Base-by-base conservation (phyloP, 164 flowering plant genomes). In the Stephania cephalantha region DNA sequence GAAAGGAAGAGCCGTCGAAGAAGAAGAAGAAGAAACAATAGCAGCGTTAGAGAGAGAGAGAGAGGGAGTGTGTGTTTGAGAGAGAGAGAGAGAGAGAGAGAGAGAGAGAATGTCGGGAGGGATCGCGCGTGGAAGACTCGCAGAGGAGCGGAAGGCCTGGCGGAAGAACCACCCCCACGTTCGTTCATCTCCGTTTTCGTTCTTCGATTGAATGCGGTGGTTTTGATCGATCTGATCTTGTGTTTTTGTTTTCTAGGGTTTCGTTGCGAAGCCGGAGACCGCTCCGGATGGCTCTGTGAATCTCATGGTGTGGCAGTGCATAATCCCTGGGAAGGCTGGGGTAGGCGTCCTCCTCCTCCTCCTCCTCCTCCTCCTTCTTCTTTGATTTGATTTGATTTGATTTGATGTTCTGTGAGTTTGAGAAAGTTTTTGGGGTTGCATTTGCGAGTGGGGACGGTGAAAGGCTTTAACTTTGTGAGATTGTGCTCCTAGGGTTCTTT, bases 121-220 rank as follows among this genome's bases (percentile, higher is more conserved):
- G 17, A 88, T 91, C 9, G 94, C 94, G 25, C 89, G 92, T 5
- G 91, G 94, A 7, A 90, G 97, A 68, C 88, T 90, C 7, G 81
- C 92, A 0, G 97, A 90, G 79, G 97, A 91, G 80, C 86, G 93
- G 44, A 91, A 91, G 77, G 80, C 94, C 1, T 90, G 97, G 97
- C 87, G 97, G 8, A 91, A 88, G 84, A 91, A 89, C 71, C 97
- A 91, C 48, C 94, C 90, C 22, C 94, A 91, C 76, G 94, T 91
- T 17, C 74, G 89, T 82, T 58, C 9, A 29, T 46, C 66, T 71
- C 46, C 30, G 15, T 46, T 65, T 71, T 3, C 52, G 66, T 10
- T 55, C 22, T 50, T 1, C 6, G 1, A 1, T 67, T 44, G 18
- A 29, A 22, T 31, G 4, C 6, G 15, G 2, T 58, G 11, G 18